Conservation (phyloP, 495 filamentous ascomycete genomes). For the Ramalina peruviana region DNA sequence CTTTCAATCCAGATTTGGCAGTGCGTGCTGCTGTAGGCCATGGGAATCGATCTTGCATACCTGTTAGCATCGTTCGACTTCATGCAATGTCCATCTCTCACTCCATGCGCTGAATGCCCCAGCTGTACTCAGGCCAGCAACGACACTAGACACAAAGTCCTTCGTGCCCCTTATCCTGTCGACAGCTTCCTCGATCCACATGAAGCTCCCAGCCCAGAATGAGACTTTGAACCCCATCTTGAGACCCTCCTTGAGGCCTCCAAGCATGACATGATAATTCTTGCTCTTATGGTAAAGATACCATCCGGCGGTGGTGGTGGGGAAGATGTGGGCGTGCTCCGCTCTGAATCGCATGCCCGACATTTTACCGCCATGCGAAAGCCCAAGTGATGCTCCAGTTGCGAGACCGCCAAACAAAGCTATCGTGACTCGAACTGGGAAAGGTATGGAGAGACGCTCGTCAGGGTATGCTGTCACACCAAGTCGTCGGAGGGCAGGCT, state of each 20-base stretch:
- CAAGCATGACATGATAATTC: constrained; percentile 69
- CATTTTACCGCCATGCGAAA: constrained; percentile 54
- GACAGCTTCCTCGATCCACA: constrained; percentile 69
- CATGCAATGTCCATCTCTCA: constrained; percentile 27
- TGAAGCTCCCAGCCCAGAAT: constrained; percentile 52
- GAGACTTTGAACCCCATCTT: constrained; percentile 59
- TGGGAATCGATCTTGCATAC: constrained; percentile 57
- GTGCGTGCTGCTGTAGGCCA: constrained; percentile 71
- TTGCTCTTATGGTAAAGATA: constrained; percentile 96
- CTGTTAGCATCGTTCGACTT: neutral
- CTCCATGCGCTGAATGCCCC: constrained; percentile 80
- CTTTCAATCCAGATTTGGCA: constrained; percentile 61
- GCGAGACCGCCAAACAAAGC: constrained; percentile 43
- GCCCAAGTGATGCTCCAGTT: constrained; percentile 54
- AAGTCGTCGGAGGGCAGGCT: too few relatives aligned
- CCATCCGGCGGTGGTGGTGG: constrained; percentile 70
- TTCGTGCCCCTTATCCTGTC: constrained; percentile 54
- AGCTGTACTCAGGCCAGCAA: constrained; percentile 67
- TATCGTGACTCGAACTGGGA: constrained; percentile 47
- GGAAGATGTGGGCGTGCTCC: constrained; percentile 86
- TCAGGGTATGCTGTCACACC: constrained; percentile 17
- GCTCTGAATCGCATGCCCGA: constrained; percentile 76
- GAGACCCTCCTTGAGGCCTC: constrained; percentile 61
- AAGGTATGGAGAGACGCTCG: constrained; percentile 49
- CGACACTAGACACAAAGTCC: constrained; percentile 62